A percentile compares a stretch with the other conserved stretches of the same genome.
phyloP scores from a whole-genome alignment of 1,139 yeast genomes.

The Pneumocystis canis region DNA sequence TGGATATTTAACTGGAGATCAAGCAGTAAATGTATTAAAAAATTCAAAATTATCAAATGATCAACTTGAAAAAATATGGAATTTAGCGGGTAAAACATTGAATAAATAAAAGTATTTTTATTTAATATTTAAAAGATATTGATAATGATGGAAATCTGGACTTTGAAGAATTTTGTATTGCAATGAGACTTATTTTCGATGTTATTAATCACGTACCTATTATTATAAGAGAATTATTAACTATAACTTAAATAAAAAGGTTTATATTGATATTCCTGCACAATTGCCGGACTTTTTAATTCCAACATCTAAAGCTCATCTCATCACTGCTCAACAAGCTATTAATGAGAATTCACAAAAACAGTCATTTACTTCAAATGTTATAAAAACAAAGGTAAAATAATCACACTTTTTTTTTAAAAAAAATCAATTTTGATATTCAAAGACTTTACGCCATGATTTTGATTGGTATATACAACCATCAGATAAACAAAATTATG shows the following conservation, averaged over 20 bases:
- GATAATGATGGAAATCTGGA: conserved; percentile 85
- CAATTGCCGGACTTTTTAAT: conserved; percentile 79
- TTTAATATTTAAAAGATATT: conserved; percentile 37
- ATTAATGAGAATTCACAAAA: conserved; percentile 20
- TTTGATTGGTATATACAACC: conserved; percentile 97
- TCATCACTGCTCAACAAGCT: conserved; percentile 69
- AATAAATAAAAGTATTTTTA: not conserved
- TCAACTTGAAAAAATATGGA: conserved; percentile 75
- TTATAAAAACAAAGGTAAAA: not conserved
- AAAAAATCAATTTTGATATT: not conserved
- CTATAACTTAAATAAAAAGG: conserved; percentile 1
- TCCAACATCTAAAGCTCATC: conserved; percentile 74
- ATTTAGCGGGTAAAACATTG: conserved; percentile 35
- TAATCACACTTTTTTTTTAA: not conserved
- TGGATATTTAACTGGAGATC: conserved; percentile 39
- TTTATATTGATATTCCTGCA: conserved; percentile 45
- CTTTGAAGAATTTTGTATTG: conserved; percentile 93
- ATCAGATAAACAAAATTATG: conserved; percentile 62
- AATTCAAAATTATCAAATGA: conserved; percentile 71
- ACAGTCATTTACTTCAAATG: not conserved
- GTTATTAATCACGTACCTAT: conserved; percentile 51
- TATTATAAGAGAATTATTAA: not conserved
- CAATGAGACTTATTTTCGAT: conserved; percentile 90
- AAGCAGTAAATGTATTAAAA: conserved; percentile 73
- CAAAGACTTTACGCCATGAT: conserved; percentile 40